Conservation (phyloP, 441 rosid genomes). For the Breynia disticha region DNA sequence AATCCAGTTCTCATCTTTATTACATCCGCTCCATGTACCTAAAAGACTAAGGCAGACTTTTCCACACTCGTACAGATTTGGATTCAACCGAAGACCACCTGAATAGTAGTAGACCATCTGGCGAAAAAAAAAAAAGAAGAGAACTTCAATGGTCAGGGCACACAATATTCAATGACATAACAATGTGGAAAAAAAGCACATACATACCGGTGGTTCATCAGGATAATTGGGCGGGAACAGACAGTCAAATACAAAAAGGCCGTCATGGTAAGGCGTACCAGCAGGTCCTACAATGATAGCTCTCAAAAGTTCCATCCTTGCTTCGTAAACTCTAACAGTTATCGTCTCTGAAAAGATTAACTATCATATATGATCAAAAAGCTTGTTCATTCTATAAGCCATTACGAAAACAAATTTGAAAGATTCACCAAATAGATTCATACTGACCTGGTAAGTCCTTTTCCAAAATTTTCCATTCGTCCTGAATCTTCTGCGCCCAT, state of each 20-base stretch:
- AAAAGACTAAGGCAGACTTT: slow-evolving; percentile 65
- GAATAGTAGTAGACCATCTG: slow-evolving; percentile 58
- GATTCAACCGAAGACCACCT: slow-evolving; percentile 57
- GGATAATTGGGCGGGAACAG: slow-evolving; percentile 45
- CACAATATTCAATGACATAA: slow-evolving; percentile 2
- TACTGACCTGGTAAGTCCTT: slow-evolving; percentile 40
- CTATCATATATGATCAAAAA: not conserved
- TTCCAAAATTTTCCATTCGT: slow-evolving; percentile 51
- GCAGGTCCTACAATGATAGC: slow-evolving; percentile 49
- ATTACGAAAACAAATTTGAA: not conserved
- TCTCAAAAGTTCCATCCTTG: slow-evolving; percentile 54
- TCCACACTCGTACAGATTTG: slow-evolving; percentile 52
- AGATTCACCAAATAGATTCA: not conserved
- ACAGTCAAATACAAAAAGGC: slow-evolving; percentile 59
- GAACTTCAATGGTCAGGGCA: not conserved
- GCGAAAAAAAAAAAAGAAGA: slow-evolving; percentile 9
- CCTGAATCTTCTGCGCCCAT: slow-evolving; percentile 48
- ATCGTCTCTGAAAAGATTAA: slow-evolving; percentile 28
- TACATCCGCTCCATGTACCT: slow-evolving; percentile 59
- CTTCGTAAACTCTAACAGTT: slow-evolving; percentile 45
- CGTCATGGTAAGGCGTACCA: slow-evolving; percentile 65
- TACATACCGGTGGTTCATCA: slow-evolving; percentile 40
- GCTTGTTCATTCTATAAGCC: not conserved
- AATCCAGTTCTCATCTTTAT: slow-evolving; percentile 42
- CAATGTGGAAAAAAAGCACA: not conserved